Percentiles rank a stretch among this genome's conserved stretches.
Evolutionary conservation across 1,284 basidiomycete species (phyloP).

Genomic region (Xerocomus nothofagi): DNA sequence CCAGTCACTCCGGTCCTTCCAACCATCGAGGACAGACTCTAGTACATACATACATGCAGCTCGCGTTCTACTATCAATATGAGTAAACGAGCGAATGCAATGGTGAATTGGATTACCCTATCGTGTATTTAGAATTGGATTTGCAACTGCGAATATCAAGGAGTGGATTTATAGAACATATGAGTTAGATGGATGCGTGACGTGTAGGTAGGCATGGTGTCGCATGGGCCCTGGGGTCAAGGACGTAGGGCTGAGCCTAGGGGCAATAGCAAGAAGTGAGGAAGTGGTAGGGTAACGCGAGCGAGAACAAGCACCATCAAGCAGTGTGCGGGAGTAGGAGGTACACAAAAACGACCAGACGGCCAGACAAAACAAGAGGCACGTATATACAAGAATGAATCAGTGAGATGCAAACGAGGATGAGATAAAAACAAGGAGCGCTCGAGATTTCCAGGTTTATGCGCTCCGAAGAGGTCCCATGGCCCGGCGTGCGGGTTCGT

Average conservation of each 20-base stretch:
- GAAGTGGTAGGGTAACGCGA: background rate
- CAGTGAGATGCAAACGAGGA: constrained; percentile 1
- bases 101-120: constrained; percentile 15
- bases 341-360: constrained; percentile 11
- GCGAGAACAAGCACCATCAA: constrained; percentile 8
- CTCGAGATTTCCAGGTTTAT: constrained; percentile 4
- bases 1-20: too few species aligned
- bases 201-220: constrained; percentile 7
- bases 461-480: constrained; percentile 29
- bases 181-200: constrained; percentile 6
- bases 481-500: constrained; percentile 32
- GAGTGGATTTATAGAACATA: constrained; percentile 1
- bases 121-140: constrained; percentile 8
- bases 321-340: constrained; percentile 9
- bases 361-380: background rate
- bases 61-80: background rate
- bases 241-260: background rate
- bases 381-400: constrained; percentile 10
- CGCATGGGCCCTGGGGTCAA: constrained; percentile 6
- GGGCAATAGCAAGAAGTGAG: constrained; percentile 8
- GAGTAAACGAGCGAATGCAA: constrained; percentile 11
- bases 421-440: background rate
- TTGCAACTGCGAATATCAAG: constrained; percentile 1
- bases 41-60: background rate
- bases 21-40: background rate